Evolutionary conservation across 2,329 filamentous ascomycete species (phyloP), one percentile per base, ranked within the genome.

Genomic region (Leptographium flavum): DNA sequence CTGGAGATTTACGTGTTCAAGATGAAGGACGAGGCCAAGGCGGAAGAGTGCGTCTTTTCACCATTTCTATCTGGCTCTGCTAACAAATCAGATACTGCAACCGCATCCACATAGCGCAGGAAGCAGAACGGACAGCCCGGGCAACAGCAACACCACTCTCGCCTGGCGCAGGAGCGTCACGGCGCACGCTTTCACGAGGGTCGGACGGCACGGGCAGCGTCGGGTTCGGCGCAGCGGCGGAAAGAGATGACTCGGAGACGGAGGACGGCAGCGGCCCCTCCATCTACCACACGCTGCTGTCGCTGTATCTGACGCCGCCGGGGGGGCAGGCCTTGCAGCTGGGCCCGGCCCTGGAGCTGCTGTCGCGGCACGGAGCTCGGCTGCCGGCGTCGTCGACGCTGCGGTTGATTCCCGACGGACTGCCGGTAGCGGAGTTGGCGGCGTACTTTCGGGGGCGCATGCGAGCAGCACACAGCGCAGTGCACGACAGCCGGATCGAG

Each of bases 1-100:
- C 67, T 98, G n/a, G 83, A 92, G 58, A 94, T 98, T 43, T 98
- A 94, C 59, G 90, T 96, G 25, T 98, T 95, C 65, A 92, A 90
- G 60, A 76, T 98, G 60, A 69, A 83, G 53, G 82, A 94, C 60
- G 90, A 85, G 50, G 68, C 67, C 13, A 96, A 94, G 63, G 92
- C 92, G 28, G 92, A 98, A 73, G 87, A 94, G 81, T 94, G 67
- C 50, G 79, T 69, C 31, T 44, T 17, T 11, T 28, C 25, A 8
- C 7, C 22, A 3, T 40, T 11, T 15, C 5, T 23, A 41, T 23
- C 23, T 45, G 14, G 21, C 47, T n/a, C 43, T 39, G 37, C 49
- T 62, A 45, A 59, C 37, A 22, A 15, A 15, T 28, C 46, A 86
- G 82, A 53, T 86, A 98, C 64, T 96, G 92, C 67, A 95, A 95